Base-by-base conservation (phyloP, 768 basidiomycete species). In the Lepiota brunneoincarnata region DNA sequence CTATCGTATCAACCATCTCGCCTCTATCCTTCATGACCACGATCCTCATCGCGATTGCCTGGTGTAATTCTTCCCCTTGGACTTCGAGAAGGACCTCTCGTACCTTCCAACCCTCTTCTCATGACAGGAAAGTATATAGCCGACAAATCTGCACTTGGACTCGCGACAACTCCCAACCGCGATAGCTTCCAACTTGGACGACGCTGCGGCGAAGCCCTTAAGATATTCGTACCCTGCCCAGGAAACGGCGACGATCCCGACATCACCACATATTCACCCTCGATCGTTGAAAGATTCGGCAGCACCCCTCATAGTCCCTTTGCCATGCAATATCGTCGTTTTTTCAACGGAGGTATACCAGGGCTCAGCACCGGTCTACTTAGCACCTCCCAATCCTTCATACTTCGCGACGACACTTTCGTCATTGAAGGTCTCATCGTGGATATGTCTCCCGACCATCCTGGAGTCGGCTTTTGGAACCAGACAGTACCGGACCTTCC, bases 211-310 rank as follows among this genome's bases (percentile, higher is more conserved):
- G 31, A 6, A 9, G 11, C 7, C 31, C 11, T 31, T 9, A 10
- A 9, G 31, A 10, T 10, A 31, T 31, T 31, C 7, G 31, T 31
- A 10, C 3, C 31, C 7, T 31, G 31, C 7, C 31, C 31, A 9
- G 31, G 31, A 9, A 31, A 31, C 31, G 31, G 31, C 7, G 47
- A 51, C 21, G 20, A 43, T 48, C 23, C 57, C 58, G 38, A 58
- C 3, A 34, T 38, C 14, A 49, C 48, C 6, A 49, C 38, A n/a
- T 35, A 35, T n/a, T 14, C 37, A 15, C 37, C 48, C 7, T 40
- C 48, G 15, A 49, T 26, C 12, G n/a, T 38, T 17, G 21, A 26
- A 9, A 49, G 38, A 21, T 49, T 49, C 21, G 39, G 39, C 23
- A 49, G 48, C 24, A 49, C 48, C 12, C 37, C 36, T 5, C 48